Evolutionary conservation across 441 rosid species (phyloP).

Genomic region (Brassica balearica): DNA sequence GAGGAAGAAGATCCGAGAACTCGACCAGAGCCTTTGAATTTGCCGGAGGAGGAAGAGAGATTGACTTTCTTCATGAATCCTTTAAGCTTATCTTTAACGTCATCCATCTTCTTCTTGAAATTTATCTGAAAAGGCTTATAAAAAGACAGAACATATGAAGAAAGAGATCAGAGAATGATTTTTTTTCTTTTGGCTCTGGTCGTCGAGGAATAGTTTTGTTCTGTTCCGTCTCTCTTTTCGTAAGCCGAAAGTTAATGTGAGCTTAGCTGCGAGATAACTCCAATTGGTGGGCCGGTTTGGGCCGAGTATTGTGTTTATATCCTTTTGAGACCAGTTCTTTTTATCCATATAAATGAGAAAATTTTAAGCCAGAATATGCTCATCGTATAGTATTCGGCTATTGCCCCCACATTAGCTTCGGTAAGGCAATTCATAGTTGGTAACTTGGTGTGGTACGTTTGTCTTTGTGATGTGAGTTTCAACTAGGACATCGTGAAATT

Average conservation of each 20-base stretch:
- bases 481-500: too few species aligned
- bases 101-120: conserved; percentile 59
- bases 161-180: conserved; percentile 7
- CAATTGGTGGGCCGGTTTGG: not conserved
- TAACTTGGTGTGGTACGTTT: too few species aligned
- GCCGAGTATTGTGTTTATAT: not conserved
- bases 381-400: not conserved
- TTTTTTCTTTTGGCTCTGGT: not conserved
- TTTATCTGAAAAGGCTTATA: not conserved
- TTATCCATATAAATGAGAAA: not conserved
- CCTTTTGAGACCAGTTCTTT: not conserved
- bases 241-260: conserved; percentile 4
- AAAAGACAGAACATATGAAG: not conserved
- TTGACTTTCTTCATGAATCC: conserved; percentile 89
- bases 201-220: not conserved
- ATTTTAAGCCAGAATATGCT: not conserved
- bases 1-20: conserved; percentile 79
- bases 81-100: conserved; percentile 82
- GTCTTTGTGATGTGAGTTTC: too few species aligned
- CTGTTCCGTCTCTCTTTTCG: conserved; percentile 2
- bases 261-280: not conserved
- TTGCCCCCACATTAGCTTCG: not conserved
- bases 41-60: conserved; percentile 77
- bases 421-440: too few species aligned
- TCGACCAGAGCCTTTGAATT: conserved; percentile 91